Percentiles rank a stretch among this genome's conserved stretches.
Evolutionary conservation across 2,329 filamentous ascomycete genomes (phyloP).

Genomic region (Huntiella decipiens): DNA sequence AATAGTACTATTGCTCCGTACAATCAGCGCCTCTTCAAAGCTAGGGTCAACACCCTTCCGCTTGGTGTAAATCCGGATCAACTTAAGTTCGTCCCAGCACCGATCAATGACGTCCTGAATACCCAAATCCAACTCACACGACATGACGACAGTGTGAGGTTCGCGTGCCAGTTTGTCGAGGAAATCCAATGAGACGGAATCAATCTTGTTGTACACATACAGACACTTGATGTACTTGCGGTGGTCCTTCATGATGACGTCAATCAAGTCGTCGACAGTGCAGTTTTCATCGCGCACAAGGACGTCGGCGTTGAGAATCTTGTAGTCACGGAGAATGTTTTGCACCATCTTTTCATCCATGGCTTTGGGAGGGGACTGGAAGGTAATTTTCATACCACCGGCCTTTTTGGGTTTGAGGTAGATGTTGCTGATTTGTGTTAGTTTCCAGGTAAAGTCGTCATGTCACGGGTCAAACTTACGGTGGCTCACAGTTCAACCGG

Average conservation of each 20-base stretch:
- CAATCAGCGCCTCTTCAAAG: slow-evolving; percentile 83
- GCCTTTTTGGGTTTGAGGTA: slow-evolving; percentile 93
- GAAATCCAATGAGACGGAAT: slow-evolving; percentile 82
- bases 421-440: slow-evolving; percentile 49
- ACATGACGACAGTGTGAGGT: slow-evolving; percentile 90
- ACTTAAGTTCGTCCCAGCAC: slow-evolving; percentile 79
- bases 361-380: slow-evolving; percentile 70
- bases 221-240: slow-evolving; percentile 88
- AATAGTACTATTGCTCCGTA: slow-evolving; percentile 69
- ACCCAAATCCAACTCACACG: slow-evolving; percentile 84
- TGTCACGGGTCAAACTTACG: slow-evolving; percentile 32
- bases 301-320: slow-evolving; percentile 94
- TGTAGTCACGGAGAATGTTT: slow-evolving; percentile 96
- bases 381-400: slow-evolving; percentile 97
- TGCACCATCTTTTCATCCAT: slow-evolving; percentile 96
- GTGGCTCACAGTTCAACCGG: slow-evolving; percentile 73
- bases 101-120: slow-evolving; percentile 85
- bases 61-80: slow-evolving; percentile 94
- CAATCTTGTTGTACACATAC: slow-evolving; percentile 99
- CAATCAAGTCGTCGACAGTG: slow-evolving; percentile 95
- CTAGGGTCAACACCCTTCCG: slow-evolving; percentile 79
- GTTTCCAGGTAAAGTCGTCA: background rate
- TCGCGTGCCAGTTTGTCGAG: slow-evolving; percentile 83
- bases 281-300: slow-evolving; percentile 86
- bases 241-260: slow-evolving; percentile 98